A percentile compares a stretch with the other conserved stretches of the same genome.
phyloP scores from a whole-genome alignment of 306 rosid species.

The Fragaria nilgerrensis region DNA sequence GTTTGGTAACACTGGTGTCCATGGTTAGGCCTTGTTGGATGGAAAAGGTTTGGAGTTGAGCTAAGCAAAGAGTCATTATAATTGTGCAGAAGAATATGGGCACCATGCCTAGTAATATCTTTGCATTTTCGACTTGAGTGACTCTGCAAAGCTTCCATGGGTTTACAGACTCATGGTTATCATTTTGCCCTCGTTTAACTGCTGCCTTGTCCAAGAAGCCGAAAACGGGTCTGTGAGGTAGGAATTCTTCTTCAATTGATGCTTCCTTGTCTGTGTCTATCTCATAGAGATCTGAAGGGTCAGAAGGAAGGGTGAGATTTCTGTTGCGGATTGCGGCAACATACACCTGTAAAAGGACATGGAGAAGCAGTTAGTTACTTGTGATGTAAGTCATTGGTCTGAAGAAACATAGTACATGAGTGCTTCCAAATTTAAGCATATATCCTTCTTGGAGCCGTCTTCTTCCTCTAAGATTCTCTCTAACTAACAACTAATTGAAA shows the following conservation, averaged over 20 bases:
- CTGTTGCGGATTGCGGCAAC: constrained; percentile 78
- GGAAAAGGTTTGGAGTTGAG: constrained; percentile 94
- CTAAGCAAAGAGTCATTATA: constrained; percentile 90
- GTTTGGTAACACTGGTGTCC: constrained; percentile 60
- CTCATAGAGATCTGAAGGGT: constrained; percentile 66
- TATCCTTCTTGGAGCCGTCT: not conserved
- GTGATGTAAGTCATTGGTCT: constrained; percentile 2
- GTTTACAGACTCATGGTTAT: constrained; percentile 29
- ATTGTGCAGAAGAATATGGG: constrained; percentile 88
- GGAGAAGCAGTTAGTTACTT: constrained; percentile 4
- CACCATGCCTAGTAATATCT: constrained; percentile 60
- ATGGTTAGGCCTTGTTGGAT: constrained; percentile 73
- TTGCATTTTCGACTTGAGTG: constrained; percentile 94
- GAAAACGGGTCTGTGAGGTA: constrained; percentile 64
- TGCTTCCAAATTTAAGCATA: not conserved
- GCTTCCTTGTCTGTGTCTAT: constrained; percentile 62
- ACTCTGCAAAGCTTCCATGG: constrained; percentile 88
- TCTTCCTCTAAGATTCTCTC: not conserved
- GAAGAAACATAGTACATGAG: not conserved
- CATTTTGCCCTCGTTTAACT: constrained; percentile 36
- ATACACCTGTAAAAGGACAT: constrained; percentile 52
- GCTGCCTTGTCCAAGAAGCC: constrained; percentile 95
- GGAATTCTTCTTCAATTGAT: constrained; percentile 48
- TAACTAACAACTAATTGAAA: not conserved
- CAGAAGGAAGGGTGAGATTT: constrained; percentile 69